Base-by-base conservation (phyloP, 2,329 filamentous ascomycete species). In the Pyrenochaeta sp. region DNA sequence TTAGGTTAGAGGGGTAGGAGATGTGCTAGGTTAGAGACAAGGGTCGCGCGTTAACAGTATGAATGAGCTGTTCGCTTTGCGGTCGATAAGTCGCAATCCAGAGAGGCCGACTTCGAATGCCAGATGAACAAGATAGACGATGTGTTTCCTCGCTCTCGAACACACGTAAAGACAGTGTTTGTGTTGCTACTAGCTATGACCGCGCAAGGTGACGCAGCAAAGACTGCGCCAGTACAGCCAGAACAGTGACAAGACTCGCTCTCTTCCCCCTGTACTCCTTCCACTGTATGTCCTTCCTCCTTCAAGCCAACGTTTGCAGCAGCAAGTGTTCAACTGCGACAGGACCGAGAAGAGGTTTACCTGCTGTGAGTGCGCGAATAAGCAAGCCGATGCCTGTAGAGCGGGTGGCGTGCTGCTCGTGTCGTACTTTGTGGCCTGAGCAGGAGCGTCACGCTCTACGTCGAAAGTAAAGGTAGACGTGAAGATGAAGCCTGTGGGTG, bases 141-240 rank as follows among this genome's bases (percentile, higher is more conserved):
- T 77, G 69, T 76, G 74, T 76, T 80, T 74, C 73, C 73, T 72
- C 72, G 73, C 71, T 74, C 74, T 73, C 69, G 62, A 71, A 74
- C 74, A 77, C 73, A 72, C 68, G 69, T 69, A 75, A 68, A 70
- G 72, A 75, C 74, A 75, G 68, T 73, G 73, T 74, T 78, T 78
- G 73, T 76, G 77, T 80, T 78, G 79, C 77, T 80, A 79, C 81
- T 83, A 83, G 80, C 81, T 83, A 83, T 74, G 66, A 64, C 67
- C 65, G 71, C 69, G 67, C 68, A 61, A 65, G 67, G 60, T 68
- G 69, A 68, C 62, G 67, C 74, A 73, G 70, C 66, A 65, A 66
- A 63, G 59, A 66, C 66, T 73, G 72, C 68, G 65, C 67, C 61
- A 59, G 69, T 64, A 66, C 62, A 70, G 68, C 67, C 67, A 68